Evolutionary conservation across 768 basidiomycete species (phyloP).

Genomic region (Macrolepiota albuminosa): DNA sequence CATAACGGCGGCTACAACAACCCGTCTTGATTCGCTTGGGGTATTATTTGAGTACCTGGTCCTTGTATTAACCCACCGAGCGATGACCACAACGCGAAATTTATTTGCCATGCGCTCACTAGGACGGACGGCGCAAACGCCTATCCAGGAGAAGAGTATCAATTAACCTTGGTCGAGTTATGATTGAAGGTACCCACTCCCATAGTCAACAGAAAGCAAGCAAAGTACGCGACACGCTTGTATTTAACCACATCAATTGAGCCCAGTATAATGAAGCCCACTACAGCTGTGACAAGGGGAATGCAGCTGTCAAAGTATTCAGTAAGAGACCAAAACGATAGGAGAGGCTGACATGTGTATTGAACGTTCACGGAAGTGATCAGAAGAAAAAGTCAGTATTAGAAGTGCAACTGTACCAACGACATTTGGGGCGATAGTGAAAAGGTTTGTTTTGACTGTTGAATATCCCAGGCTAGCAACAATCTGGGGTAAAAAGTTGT

Average conservation of each 20-base stretch:
- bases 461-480: constrained; percentile 41
- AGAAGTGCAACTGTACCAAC: constrained; percentile 43
- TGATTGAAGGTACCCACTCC: constrained; percentile 28
- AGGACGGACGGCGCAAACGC: constrained; percentile 45
- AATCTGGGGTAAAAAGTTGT: constrained; percentile 49
- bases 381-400: constrained; percentile 44
- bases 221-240: constrained; percentile 45
- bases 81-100: neutral
- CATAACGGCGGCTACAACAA: constrained; percentile 49
- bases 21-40: constrained; percentile 41
- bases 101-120: constrained; percentile 35
- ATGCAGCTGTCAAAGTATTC: constrained; percentile 27
- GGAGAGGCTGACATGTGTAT: constrained; percentile 34
- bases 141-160: constrained; percentile 17
- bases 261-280: constrained; percentile 43
- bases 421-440: constrained; percentile 49
- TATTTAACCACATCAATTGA: constrained; percentile 36
- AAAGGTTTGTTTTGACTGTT: constrained; percentile 47
- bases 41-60: constrained; percentile 45
- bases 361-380: constrained; percentile 47
- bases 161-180: neutral
- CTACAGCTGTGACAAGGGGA: constrained; percentile 31
- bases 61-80: neutral
- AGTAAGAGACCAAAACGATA: neutral
- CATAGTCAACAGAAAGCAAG: constrained; percentile 48